Evolutionary conservation across 257 asterid species (phyloP), one percentile per base, ranked within the genome.

Genomic region (Jacaranda mimosifolia): DNA sequence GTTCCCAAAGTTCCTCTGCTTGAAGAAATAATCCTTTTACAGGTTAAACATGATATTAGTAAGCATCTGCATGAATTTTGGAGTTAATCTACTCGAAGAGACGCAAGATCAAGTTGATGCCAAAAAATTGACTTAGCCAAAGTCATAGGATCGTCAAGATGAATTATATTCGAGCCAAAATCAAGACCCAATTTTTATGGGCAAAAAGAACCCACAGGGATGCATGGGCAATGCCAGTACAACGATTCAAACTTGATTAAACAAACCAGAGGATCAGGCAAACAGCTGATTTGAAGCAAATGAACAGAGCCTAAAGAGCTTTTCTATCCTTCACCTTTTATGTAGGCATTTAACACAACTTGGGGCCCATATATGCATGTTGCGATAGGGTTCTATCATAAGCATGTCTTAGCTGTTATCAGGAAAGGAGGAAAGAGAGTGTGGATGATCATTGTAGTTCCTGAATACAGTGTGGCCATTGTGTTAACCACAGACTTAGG

Each of bases 401-500:
- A 13, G 40, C 10, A 56, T 26, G 32, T 39, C 21, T 45, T 63
- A 52, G 39, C 64, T 21, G 13, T 38, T 38, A 67, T 76, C 57
- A 43, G 57, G 70, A 48, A 6, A 42, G 53, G 42, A 14, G 66
- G 15, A 63, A 32, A 42, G 36, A 12, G n/a, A 11, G 56, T 17
- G 35, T n/a, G 7, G 49, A 40, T 36, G 35, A 38, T 32, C 45
- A 19, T 58, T 13, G 55, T 68, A 77, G 58, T 64, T 38, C 18
- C 69, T 49, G n/a, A 56, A 65, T 48, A 53, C 1, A 45, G 63
- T 13, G 49, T 36, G 3, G 32, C 12, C 63, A 75, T 35, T 58
- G 51, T 43, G 71, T 59, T 39, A 46, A 78, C 40, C 68, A 36
- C 15, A 39, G 75, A 63, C 68, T 26, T n/a, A n/a, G 79, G 72